Conservation (phyloP, 345 rosid genomes). For the Jatropha curcas region DNA sequence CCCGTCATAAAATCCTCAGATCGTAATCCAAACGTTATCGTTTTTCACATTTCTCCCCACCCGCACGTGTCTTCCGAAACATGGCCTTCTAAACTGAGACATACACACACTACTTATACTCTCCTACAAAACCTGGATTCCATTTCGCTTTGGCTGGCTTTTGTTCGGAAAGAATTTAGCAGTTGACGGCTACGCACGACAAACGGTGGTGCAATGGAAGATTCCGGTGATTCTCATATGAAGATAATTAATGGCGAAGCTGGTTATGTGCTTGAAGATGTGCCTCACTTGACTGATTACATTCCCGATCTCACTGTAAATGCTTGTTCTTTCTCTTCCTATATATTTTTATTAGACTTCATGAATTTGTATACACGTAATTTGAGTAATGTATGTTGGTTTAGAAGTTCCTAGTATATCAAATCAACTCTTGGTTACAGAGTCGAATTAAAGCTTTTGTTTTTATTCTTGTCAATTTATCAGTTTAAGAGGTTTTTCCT, state of each 20-base stretch:
- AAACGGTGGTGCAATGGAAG: slow-evolving; percentile 1
- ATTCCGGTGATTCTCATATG: slow-evolving; percentile 11
- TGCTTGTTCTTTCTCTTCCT: neutral
- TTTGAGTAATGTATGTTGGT: neutral
- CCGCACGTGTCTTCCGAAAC: neutral
- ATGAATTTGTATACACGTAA: neutral
- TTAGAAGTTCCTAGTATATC: neutral
- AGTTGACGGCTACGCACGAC: too few relatives aligned
- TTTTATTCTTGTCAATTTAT: neutral
- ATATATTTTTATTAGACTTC: neutral
- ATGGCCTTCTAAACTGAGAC: neutral
- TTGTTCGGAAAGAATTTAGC: neutral
- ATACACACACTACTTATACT: too few relatives aligned
- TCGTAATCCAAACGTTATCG: neutral
- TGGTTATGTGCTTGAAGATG: slow-evolving; percentile 77
- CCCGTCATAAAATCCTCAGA: neutral
- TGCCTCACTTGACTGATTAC: slow-evolving; percentile 78
- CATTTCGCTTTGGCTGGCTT: neutral
- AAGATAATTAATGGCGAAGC: slow-evolving; percentile 48
- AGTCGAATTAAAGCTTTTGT: neutral
- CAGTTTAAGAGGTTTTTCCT: neutral
- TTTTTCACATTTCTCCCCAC: neutral
- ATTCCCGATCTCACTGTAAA: slow-evolving; percentile 61
- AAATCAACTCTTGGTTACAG: neutral
- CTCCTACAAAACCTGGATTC: neutral